These are phyloP conservation scores for Ascochyta koolunga DNA, from an alignment of 2,329 filamentous ascomycete species.

Conservation along the genomic window DNA sequence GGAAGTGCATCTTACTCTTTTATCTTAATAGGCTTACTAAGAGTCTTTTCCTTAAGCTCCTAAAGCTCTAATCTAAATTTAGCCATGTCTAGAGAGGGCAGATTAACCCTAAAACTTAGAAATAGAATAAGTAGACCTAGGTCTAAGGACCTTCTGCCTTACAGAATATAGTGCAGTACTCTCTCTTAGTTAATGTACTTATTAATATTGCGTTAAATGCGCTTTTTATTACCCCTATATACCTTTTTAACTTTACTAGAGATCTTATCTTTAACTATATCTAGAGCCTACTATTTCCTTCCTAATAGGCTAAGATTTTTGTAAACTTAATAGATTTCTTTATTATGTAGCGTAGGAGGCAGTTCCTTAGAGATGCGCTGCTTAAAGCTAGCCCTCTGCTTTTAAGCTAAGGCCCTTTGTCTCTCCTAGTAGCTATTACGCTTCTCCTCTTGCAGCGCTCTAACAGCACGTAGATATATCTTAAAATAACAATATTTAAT, in stretches of 20 bases:
- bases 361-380: neutral
- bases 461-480: neutral
- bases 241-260: neutral
- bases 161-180: neutral
- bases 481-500: slow-evolving; percentile 5
- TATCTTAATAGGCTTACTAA: slow-evolving; percentile 11
- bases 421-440: neutral
- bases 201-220: neutral
- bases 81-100: neutral
- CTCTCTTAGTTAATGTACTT: neutral
- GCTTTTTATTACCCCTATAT: neutral
- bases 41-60: no score
- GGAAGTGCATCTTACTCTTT: slow-evolving; percentile 15
- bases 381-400: neutral
- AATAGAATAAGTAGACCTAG: neutral
- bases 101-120: neutral
- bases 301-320: neutral
- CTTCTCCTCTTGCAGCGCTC: neutral
- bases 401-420: neutral
- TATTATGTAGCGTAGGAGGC: neutral
- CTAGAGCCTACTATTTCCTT: neutral
- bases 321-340: neutral
- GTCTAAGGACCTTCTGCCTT: neutral
- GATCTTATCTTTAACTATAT: neutral
- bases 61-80: no score